Base-by-base conservation (phyloP, 2,329 filamentous ascomycete species). In the Stemphylium beticola region DNA sequence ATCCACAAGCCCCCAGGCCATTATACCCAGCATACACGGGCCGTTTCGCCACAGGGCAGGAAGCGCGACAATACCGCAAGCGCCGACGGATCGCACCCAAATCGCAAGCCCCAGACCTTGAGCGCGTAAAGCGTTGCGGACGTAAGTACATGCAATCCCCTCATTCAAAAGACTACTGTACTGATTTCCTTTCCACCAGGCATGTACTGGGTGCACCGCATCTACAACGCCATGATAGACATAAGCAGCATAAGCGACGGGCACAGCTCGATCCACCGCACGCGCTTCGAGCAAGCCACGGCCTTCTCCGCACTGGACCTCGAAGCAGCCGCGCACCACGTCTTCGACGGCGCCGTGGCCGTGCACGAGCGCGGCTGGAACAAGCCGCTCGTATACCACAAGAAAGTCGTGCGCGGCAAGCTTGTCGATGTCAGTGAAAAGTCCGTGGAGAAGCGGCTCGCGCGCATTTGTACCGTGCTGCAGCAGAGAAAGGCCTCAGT, bases 141-240 rank as follows among this genome's bases (percentile, higher is more conserved):
- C 66, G 68, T 61, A 59, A 50, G 60, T 58, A 8, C 26, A 31
- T 9, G n/a, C n/a, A n/a, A n/a, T n/a, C n/a, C n/a, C n/a, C n/a
- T n/a, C n/a, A n/a, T n/a, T n/a, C n/a, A n/a, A n/a, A 48, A 24
- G 15, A 14, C 18, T 8, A 32, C 15, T 22, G 26, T 17, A 29
- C 52, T 61, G 39, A 61, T 24, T 34, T 24, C 26, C 22, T 15
- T n/a, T 0, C 11, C 24, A 22, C 24, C 22, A 62, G 60, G 60
- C n/a, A 49, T 55, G 8, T 69, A 68, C 62, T 73, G 71, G 71
- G 69, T 71, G 4, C 53, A 53, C n/a, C 61, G 62, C 10, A 60
- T 73, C 48, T 72, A 68, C 58, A 53, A 70, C 2, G 49, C 69
- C 42, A 72, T 73, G 58, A 66, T 72, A 53, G 55, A 68, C 53